phyloP scores from a whole-genome alignment of 768 basidiomycete genomes.

The Astraeus odoratus region DNA sequence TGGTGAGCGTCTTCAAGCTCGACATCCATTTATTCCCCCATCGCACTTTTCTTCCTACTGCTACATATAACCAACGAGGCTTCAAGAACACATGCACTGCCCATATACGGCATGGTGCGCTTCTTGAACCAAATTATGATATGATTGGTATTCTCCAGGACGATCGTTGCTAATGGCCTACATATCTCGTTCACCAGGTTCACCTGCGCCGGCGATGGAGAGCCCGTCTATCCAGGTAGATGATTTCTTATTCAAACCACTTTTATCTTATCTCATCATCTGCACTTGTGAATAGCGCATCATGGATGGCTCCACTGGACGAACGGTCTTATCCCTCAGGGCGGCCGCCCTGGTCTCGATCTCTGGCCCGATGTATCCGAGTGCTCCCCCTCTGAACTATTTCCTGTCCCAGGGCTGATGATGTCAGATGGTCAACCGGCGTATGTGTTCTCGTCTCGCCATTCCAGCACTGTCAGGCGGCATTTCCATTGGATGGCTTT shows the following conservation, averaged over 20 bases:
- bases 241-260: neutral
- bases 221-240: slow-evolving; percentile 55
- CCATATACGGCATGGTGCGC: too few relatives aligned
- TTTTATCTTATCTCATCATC: neutral
- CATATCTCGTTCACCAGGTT: slow-evolving; percentile 64
- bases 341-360: slow-evolving; percentile 69
- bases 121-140: neutral
- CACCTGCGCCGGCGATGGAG: slow-evolving; percentile 62
- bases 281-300: slow-evolving; percentile 36
- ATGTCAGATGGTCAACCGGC: slow-evolving; percentile 50
- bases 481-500: slow-evolving; percentile 67
- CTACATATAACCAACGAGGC: neutral
- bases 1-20: too few relatives aligned
- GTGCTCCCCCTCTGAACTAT: slow-evolving; percentile 67
- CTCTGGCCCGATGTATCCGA: slow-evolving; percentile 74
- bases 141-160: too few relatives aligned
- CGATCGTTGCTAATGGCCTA: too few relatives aligned
- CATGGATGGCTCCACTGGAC: slow-evolving; percentile 90
- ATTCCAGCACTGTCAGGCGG: slow-evolving; percentile 65
- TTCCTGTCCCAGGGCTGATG: slow-evolving; percentile 59
- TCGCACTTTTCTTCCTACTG: neutral
- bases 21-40: too few relatives aligned
- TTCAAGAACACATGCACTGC: neutral
- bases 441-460: slow-evolving; percentile 71
- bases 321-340: slow-evolving; percentile 55